Conservation (phyloP, 1,139 yeast species). For the Groenewaldozyma sp. region DNA sequence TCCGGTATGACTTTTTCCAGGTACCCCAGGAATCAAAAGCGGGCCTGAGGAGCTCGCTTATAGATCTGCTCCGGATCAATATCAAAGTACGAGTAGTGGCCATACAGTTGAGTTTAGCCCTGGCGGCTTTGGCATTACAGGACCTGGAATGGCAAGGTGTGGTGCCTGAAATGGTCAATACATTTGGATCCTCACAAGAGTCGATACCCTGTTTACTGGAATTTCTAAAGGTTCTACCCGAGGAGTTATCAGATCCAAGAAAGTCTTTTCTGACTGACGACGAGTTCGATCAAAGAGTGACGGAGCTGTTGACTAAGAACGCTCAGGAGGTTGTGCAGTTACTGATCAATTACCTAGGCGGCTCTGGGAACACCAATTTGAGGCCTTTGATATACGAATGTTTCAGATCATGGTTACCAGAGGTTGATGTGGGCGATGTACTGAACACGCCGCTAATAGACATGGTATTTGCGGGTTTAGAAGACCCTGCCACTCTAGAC, state of each 20-base stretch:
- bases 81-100: conserved; percentile 51
- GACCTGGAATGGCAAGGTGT: conserved; percentile 64
- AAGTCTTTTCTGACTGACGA: conserved; percentile 75
- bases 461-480: conserved; percentile 59
- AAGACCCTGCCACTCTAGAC: conserved; percentile 63
- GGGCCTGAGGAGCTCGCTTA: conserved; percentile 53
- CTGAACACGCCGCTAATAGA: conserved; percentile 55
- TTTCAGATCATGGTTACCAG: conserved; percentile 82
- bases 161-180: conserved; percentile 52
- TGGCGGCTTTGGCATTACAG: conserved; percentile 78
- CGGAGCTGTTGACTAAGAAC: conserved; percentile 53
- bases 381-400: conserved; percentile 53
- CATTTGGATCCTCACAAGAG: conserved; percentile 34
- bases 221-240: conserved; percentile 81
- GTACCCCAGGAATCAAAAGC: conserved; percentile 46
- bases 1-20: conserved; percentile 77
- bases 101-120: conserved; percentile 70
- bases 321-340: conserved; percentile 60
- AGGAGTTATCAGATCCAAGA: conserved; percentile 73
- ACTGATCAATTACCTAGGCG: conserved; percentile 34
- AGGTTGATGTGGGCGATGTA: conserved; percentile 62
- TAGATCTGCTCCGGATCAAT: conserved; percentile 40
- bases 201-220: conserved; percentile 49
- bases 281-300: conserved; percentile 59
- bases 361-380: conserved; percentile 28